These are phyloP conservation scores for Pistacia atlantica DNA, from an alignment of 345 rosid genomes.

Conservation along the genomic window DNA sequence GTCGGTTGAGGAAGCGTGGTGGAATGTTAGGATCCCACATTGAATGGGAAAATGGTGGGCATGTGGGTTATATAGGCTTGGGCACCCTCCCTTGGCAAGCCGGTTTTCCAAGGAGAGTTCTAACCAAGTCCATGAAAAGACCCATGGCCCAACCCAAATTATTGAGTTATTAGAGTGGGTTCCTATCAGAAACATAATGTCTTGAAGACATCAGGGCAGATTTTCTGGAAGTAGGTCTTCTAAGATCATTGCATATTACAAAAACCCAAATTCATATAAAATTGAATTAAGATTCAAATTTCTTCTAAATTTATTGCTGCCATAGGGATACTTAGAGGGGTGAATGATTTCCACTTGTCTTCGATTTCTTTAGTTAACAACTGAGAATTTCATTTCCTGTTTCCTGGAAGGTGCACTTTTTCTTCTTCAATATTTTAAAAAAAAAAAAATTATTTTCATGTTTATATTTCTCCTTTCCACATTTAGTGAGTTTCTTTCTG, in stretches of 20 bases:
- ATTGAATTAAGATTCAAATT: neutral
- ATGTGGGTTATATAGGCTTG: no score
- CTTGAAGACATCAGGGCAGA: neutral
- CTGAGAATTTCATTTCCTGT: neutral
- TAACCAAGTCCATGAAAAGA: no score
- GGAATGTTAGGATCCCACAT: no score
- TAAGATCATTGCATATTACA: neutral
- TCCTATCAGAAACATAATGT: no score
- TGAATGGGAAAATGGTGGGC: no score
- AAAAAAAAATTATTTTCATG: neutral
- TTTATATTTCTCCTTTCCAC: neutral
- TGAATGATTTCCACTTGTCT: neutral
- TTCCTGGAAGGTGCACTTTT: neutral
- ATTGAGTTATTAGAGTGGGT: no score
- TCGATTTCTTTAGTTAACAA: neutral
- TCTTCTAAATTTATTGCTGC: neutral
- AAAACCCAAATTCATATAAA: no score
- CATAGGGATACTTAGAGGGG: neutral
- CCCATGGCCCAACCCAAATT: no score
- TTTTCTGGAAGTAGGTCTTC: neutral
- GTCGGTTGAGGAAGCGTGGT: no score
- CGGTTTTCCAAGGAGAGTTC: no score
- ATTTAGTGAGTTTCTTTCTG: neutral
- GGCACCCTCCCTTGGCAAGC: no score
- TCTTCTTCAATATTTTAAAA: no score